A percentile compares a stretch with the other conserved stretches of the same genome.
These are phyloP conservation scores for Ministeria vibrans DNA, from an alignment of 78 protist species.

Conservation along the genomic window DNA sequence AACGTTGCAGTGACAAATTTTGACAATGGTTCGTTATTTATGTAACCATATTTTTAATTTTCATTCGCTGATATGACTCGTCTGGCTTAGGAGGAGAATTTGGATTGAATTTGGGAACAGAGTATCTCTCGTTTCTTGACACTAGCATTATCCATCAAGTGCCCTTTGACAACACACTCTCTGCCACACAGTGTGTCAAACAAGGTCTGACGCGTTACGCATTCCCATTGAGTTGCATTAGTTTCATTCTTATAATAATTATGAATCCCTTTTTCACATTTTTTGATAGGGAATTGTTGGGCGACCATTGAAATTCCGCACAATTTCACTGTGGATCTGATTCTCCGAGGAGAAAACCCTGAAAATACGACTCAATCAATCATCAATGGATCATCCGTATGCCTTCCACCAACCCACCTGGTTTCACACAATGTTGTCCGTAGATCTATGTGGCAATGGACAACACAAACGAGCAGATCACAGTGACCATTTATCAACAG, in stretches of 20 bases:
- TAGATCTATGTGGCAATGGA: background rate
- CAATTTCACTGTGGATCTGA: background rate
- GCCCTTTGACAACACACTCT: background rate
- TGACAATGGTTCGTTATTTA: conserved; percentile 24
- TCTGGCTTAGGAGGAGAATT: background rate
- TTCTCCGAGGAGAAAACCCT: background rate
- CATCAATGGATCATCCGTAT: background rate
- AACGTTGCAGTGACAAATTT: conserved; percentile 24
- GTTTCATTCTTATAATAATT: no score
- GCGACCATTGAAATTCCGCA: background rate
- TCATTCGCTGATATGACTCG: background rate
- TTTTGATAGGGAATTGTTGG: conserved; percentile 14
- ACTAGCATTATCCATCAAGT: background rate
- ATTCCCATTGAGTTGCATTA: no score
- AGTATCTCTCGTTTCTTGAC: background rate
- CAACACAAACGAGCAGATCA: background rate
- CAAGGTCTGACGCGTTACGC: no score
- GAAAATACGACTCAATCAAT: background rate
- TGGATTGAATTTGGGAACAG: background rate
- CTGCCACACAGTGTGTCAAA: no score
- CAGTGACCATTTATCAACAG: background rate
- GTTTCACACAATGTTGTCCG: background rate
- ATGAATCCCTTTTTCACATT: no score
- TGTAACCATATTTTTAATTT: no score
- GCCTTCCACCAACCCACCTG: background rate